phyloP scores from a whole-genome alignment of 441 rosid species.

The Melastoma candidum region DNA sequence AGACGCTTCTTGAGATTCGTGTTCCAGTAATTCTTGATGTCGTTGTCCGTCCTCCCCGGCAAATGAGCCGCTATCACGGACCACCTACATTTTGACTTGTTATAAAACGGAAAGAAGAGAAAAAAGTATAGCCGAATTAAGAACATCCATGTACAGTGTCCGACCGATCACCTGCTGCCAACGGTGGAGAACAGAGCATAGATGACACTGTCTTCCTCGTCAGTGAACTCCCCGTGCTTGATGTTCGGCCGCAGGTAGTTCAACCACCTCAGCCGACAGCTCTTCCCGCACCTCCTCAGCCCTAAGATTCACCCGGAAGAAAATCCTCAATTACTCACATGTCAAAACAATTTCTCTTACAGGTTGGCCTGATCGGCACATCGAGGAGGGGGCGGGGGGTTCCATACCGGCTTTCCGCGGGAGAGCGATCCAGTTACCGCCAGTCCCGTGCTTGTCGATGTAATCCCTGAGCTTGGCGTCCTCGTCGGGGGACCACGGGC shows the following conservation, averaged over 20 bases:
- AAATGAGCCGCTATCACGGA: too few relatives aligned
- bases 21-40: too few relatives aligned
- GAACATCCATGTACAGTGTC: too few relatives aligned
- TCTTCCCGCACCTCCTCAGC: conserved; percentile 83
- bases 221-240: conserved; percentile 86
- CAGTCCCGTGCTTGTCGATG: conserved; percentile 13
- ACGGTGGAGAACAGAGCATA: conserved; percentile 62
- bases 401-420: conserved; percentile 15
- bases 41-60: too few relatives aligned
- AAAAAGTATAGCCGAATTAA: too few relatives aligned
- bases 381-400: too few relatives aligned
- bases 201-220: conserved; percentile 68
- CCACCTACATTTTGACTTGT: too few relatives aligned
- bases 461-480: conserved; percentile 16
- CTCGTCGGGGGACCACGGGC: conserved; percentile 18
- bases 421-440: conserved; percentile 18
- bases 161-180: conserved; percentile 63
- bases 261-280: conserved; percentile 94
- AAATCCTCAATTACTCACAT: conserved; percentile 1
- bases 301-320: conserved; percentile 23
- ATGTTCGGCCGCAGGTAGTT: conserved; percentile 90
- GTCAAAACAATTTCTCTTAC: too few relatives aligned
- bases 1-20: too few relatives aligned
- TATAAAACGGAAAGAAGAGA: too few relatives aligned
- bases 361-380: too few relatives aligned